Percentiles rank a stretch among this genome's conserved stretches.
Evolutionary conservation across 768 basidiomycete genomes (phyloP).

Genomic region (Tulasnella sp.): DNA sequence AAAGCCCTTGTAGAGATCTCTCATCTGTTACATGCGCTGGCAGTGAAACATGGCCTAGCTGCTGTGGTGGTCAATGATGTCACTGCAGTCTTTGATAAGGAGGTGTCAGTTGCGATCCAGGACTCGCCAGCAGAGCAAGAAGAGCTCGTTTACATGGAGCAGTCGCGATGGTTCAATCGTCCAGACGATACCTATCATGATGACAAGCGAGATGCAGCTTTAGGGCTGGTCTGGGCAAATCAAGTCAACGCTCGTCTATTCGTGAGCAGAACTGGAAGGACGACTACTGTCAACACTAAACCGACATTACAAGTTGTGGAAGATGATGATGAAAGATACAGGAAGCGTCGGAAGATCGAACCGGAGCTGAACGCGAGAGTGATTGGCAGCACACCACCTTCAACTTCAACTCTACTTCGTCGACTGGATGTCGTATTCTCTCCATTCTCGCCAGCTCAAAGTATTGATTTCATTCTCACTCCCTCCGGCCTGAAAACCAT

Average conservation of each 20-base stretch:
- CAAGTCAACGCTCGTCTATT: slow-evolving; percentile 79
- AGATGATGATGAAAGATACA: slow-evolving; percentile 24
- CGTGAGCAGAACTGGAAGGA: slow-evolving; percentile 65
- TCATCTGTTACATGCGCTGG: slow-evolving; percentile 58
- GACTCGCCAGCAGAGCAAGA: slow-evolving; percentile 11
- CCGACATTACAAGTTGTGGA: neutral
- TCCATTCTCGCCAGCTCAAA: slow-evolving; percentile 43
- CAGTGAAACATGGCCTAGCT: slow-evolving; percentile 50
- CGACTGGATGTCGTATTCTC: slow-evolving; percentile 72
- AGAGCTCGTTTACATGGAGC: slow-evolving; percentile 52
- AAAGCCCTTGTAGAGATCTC: slow-evolving; percentile 59
- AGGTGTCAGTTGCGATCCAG: neutral
- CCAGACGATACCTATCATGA: slow-evolving; percentile 49
- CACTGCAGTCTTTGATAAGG: slow-evolving; percentile 53
- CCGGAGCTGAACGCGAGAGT: neutral
- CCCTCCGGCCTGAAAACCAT: slow-evolving; percentile 39
- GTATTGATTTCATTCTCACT: slow-evolving; percentile 68
- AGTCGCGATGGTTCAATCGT: slow-evolving; percentile 66
- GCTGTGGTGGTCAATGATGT: slow-evolving; percentile 87
- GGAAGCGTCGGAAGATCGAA: slow-evolving; percentile 20
- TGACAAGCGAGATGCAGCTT: slow-evolving; percentile 61
- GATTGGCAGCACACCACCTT: neutral
- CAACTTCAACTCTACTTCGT: slow-evolving; percentile 40
- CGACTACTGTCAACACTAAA: slow-evolving; percentile 28
- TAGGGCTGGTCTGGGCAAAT: slow-evolving; percentile 92